Evolutionary conservation across 768 basidiomycete genomes (phyloP).

Genomic region (Pisolithus tinctorius): DNA sequence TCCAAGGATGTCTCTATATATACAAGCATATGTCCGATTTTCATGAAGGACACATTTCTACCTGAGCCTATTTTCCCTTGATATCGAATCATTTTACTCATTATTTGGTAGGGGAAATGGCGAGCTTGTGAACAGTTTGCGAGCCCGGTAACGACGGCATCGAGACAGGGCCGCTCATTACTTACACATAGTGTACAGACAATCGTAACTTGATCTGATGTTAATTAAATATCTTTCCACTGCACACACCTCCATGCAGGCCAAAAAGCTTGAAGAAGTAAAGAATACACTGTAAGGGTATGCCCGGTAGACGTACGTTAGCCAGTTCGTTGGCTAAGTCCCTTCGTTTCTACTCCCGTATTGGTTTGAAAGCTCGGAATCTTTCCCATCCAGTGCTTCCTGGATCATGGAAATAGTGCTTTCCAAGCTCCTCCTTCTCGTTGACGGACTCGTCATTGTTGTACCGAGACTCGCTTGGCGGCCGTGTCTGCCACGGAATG

Average conservation of each 20-base stretch:
- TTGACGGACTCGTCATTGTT: conserved; percentile 88
- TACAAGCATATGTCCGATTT: conserved; percentile 77
- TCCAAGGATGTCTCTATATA: conserved; percentile 45
- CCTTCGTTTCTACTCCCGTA: neutral
- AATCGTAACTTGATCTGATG: too few species aligned
- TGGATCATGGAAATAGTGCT: conserved; percentile 94
- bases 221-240: too few species aligned
- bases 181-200: too few species aligned
- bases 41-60: conserved; percentile 48
- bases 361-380: conserved; percentile 26
- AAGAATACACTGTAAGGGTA: neutral
- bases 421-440: conserved; percentile 84
- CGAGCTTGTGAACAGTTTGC: too few species aligned
- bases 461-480: conserved; percentile 69
- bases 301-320: neutral
- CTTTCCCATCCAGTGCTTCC: conserved; percentile 81
- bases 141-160: too few species aligned
- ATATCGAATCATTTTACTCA: neutral
- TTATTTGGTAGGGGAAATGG: neutral
- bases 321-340: neutral
- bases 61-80: conserved; percentile 35
- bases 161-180: too few species aligned
- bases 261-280: neutral
- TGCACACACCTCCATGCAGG: too few species aligned
- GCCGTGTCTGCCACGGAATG: conserved; percentile 59